phyloP scores from a whole-genome alignment of 192 early-diverging fungal species.

The Chytriomyces hyalinus region DNA sequence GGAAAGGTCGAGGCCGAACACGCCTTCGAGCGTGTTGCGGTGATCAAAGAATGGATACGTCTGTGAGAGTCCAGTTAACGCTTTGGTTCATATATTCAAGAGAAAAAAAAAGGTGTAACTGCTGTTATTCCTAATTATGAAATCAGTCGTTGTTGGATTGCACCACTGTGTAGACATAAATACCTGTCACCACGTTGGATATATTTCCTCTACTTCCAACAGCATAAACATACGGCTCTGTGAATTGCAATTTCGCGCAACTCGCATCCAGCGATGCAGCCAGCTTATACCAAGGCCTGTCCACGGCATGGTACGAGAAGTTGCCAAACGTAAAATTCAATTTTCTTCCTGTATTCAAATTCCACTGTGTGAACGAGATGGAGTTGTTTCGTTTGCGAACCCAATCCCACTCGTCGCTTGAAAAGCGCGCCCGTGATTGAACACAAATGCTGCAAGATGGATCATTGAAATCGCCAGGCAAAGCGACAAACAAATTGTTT shows the following conservation, averaged over 20 bases:
- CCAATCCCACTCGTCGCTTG: neutral
- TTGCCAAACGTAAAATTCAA: neutral
- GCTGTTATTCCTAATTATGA: neutral
- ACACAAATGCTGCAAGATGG: neutral
- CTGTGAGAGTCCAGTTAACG: neutral
- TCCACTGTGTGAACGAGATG: neutral
- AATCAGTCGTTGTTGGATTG: neutral
- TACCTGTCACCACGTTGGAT: neutral
- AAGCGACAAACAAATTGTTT: neutral
- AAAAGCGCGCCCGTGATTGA: neutral
- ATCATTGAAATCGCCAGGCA: neutral
- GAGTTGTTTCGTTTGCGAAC: neutral
- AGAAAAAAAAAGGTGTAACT: neutral
- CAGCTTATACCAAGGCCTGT: neutral
- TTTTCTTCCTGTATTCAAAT: neutral
- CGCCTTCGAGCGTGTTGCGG: neutral
- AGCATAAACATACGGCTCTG: slow-evolving; percentile 3
- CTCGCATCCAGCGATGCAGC: neutral
- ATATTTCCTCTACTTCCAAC: neutral
- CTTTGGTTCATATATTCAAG: neutral
- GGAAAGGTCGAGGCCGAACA: neutral
- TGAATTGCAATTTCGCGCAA: neutral
- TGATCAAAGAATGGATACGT: slow-evolving; percentile 5
- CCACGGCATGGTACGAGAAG: neutral
- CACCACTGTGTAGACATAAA: no score